Conservation (phyloP, 2,329 filamentous ascomycete species). For the Didymella exigua region DNA sequence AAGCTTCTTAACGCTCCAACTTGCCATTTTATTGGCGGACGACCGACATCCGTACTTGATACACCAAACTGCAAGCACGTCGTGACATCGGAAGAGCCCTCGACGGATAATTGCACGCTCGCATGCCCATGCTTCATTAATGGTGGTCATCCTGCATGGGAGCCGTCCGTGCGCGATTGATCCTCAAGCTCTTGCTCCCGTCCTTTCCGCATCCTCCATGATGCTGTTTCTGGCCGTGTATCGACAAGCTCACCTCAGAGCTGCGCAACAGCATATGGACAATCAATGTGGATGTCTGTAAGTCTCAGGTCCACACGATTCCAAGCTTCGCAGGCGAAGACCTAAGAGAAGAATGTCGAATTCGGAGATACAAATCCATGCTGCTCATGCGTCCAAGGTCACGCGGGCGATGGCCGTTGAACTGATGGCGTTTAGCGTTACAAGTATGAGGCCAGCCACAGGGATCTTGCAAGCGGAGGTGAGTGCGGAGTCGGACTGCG, state of each 20-base stretch:
- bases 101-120: background rate
- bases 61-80: background rate
- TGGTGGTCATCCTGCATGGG: conserved; percentile 4
- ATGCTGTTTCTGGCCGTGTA: background rate
- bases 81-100: background rate
- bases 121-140: conserved; percentile 3
- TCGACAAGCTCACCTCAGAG: no score
- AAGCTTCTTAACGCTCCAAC: background rate
- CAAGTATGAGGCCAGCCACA: conserved; percentile 11
- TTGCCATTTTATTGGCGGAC: background rate
- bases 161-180: background rate
- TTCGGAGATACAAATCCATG: background rate
- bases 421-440: conserved; percentile 14
- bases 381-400: conserved; percentile 8
- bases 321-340: no score
- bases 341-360: background rate
- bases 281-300: no score
- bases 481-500: conserved; percentile 14
- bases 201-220: background rate
- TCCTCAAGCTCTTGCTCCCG: background rate
- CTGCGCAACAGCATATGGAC: no score
- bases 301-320: no score
- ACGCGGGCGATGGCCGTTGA: conserved; percentile 5
- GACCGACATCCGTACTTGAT: background rate
- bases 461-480: conserved; percentile 12